Percentiles rank a stretch among this genome's conserved stretches.
Conservation (phyloP, 2,329 filamentous ascomycete species). For the Colletotrichum cordylinicola region DNA sequence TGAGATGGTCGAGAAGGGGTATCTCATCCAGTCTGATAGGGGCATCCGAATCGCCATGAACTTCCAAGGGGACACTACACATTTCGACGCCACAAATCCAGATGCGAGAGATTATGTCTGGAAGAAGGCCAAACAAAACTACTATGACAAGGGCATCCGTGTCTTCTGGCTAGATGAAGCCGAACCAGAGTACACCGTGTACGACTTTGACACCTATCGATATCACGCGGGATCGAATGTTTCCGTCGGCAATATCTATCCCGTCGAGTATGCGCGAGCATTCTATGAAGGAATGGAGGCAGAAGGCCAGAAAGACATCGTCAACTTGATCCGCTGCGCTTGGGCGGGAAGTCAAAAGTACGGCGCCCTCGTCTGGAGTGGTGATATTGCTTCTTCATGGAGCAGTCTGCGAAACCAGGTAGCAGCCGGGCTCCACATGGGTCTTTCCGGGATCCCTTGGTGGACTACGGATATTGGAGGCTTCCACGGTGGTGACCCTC, state of each 20-base stretch:
- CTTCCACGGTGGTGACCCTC: constrained; percentile 69
- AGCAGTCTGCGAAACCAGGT: constrained; percentile 63
- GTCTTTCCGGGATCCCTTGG: constrained; percentile 67
- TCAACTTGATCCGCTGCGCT: constrained; percentile 58
- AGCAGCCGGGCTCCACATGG: constrained; percentile 70
- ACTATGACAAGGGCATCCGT: constrained; percentile 66
- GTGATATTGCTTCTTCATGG: constrained; percentile 72
- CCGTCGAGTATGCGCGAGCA: constrained; percentile 59
- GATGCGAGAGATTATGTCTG: constrained; percentile 64
- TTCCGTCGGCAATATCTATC: constrained; percentile 64
- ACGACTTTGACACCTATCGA: constrained; percentile 72
- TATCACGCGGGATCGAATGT: constrained; percentile 52
- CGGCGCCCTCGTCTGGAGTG: constrained; percentile 70
- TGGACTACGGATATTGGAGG: constrained; percentile 77
- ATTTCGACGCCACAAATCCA: constrained; percentile 70
- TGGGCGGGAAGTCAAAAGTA: constrained; percentile 66
- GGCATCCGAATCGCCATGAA: constrained; percentile 65
- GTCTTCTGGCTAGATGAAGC: constrained; percentile 75
- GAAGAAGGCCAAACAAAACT: constrained; percentile 63
- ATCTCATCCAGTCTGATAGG: constrained; percentile 65
- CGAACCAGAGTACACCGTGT: constrained; percentile 68
- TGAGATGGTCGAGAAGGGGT: constrained; percentile 47
- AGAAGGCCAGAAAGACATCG: constrained; percentile 59
- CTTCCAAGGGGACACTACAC: constrained; percentile 62
- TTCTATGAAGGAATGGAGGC: constrained; percentile 65